These are phyloP conservation scores for Claviceps capensis DNA, from an alignment of 2,329 filamentous ascomycete genomes.

Conservation along the genomic window DNA sequence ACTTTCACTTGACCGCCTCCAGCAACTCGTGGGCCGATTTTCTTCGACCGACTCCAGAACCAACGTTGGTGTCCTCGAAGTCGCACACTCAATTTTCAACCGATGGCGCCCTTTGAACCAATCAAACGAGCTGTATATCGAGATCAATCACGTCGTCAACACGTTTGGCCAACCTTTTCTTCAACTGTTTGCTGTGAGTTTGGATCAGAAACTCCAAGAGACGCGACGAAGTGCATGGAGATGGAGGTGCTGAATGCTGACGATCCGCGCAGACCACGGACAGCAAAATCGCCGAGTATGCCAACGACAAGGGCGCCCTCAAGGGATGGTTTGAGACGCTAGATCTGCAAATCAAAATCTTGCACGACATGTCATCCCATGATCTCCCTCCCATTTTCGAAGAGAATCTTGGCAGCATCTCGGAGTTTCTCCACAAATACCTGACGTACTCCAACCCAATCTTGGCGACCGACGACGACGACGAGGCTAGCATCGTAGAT, in stretches of 20 bases:
- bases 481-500: constrained; percentile 72
- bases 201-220: constrained; percentile 7
- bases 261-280: constrained; percentile 44
- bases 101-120: constrained; percentile 90
- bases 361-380: constrained; percentile 95
- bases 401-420: constrained; percentile 67
- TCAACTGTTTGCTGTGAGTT: constrained; percentile 55
- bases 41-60: constrained; percentile 67
- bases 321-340: constrained; percentile 72
- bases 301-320: constrained; percentile 59
- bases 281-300: constrained; percentile 58
- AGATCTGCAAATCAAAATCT: constrained; percentile 78
- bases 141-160: constrained; percentile 88
- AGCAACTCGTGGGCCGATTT: constrained; percentile 81
- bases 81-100: constrained; percentile 95
- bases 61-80: constrained; percentile 90
- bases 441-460: constrained; percentile 77
- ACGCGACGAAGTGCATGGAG: background rate
- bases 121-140: constrained; percentile 81
- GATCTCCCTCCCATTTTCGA: constrained; percentile 92
- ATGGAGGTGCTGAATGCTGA: background rate
- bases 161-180: constrained; percentile 80
- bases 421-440: constrained; percentile 79
- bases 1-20: constrained; percentile 3
- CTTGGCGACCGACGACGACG: constrained; percentile 75